These are phyloP conservation scores for Trichosanthes truncata DNA, from an alignment of 306 rosid species.

Conservation along the genomic window DNA sequence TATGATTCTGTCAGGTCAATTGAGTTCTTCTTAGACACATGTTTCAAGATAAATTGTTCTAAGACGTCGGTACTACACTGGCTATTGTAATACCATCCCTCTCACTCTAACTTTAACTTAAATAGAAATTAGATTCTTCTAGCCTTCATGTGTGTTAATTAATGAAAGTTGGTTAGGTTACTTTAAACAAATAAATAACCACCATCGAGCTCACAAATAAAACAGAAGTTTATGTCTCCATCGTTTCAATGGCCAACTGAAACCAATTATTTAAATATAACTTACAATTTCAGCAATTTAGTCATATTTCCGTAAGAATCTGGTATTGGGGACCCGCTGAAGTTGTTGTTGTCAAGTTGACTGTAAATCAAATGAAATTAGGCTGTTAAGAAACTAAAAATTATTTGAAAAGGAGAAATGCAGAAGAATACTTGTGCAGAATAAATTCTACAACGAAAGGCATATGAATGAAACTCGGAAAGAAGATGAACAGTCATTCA, in stretches of 20 bases:
- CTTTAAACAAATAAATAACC: background rate
- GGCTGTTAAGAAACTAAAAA: background rate
- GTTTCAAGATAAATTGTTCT: background rate
- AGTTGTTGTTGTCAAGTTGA: conserved; percentile 42
- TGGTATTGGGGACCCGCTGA: conserved; percentile 30
- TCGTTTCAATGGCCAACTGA: background rate
- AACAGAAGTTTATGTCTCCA: background rate
- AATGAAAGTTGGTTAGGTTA: background rate
- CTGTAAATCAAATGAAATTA: conserved; percentile 19
- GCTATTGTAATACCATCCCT: background rate
- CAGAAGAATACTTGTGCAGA: background rate
- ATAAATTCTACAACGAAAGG: background rate
- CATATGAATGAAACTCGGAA: background rate
- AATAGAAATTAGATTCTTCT: background rate
- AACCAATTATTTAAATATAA: conserved; percentile 6
- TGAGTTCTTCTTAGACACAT: background rate
- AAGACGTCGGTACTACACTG: background rate
- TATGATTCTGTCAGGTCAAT: background rate
- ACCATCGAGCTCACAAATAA: background rate
- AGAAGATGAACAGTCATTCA: background rate
- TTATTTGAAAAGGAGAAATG: background rate
- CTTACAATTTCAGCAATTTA: conserved; percentile 37
- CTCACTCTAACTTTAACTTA: background rate
- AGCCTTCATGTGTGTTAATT: background rate
- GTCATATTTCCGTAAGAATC: conserved; percentile 27